Evolutionary conservation across 225 moss, liverwort and hornwort genomes (phyloP).

Genomic region (Physcomitrium patens): DNA sequence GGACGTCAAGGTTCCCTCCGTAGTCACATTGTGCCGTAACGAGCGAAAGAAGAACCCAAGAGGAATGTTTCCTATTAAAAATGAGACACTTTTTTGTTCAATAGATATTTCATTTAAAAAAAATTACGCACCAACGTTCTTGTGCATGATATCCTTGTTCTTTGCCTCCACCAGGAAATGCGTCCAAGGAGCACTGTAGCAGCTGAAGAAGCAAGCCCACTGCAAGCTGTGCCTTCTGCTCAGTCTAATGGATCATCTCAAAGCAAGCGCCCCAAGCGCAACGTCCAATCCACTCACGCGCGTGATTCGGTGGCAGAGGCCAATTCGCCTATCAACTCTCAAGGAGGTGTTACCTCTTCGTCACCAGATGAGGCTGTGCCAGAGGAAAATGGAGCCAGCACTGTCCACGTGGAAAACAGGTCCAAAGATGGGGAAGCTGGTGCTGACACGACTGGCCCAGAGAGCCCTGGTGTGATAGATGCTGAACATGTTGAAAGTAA

Average conservation of each 20-base stretch:
- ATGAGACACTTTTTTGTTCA: no score
- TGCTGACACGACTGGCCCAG: constrained; percentile 26
- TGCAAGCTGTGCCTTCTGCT: constrained; percentile 28
- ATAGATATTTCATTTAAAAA: no score
- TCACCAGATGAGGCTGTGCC: constrained; percentile 36
- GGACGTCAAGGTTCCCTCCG: no score
- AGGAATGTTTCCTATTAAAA: no score
- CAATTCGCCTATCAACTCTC: constrained; percentile 44
- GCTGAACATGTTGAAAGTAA: constrained; percentile 47
- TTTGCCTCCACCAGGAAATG: constrained; percentile 8
- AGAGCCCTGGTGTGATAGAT: constrained; percentile 58
- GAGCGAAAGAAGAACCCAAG: no score
- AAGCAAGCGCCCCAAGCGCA: constrained; percentile 45
- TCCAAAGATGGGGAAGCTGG: constrained; percentile 22
- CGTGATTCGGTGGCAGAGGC: constrained; percentile 37
- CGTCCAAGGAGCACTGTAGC: neutral
- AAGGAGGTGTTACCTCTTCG: constrained; percentile 54
- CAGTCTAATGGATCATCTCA: constrained; percentile 54
- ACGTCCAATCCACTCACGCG: constrained; percentile 39
- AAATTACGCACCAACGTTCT: neutral
- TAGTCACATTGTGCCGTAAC: no score
- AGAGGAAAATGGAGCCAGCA: constrained; percentile 49
- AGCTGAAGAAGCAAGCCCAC: constrained; percentile 29
- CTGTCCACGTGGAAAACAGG: constrained; percentile 17
- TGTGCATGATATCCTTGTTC: neutral